A percentile compares a stretch with the other conserved stretches of the same genome.
These are phyloP conservation scores for Teratosphaeria zuluensis DNA, from an alignment of 2,329 filamentous ascomycete genomes.

Conservation along the genomic window DNA sequence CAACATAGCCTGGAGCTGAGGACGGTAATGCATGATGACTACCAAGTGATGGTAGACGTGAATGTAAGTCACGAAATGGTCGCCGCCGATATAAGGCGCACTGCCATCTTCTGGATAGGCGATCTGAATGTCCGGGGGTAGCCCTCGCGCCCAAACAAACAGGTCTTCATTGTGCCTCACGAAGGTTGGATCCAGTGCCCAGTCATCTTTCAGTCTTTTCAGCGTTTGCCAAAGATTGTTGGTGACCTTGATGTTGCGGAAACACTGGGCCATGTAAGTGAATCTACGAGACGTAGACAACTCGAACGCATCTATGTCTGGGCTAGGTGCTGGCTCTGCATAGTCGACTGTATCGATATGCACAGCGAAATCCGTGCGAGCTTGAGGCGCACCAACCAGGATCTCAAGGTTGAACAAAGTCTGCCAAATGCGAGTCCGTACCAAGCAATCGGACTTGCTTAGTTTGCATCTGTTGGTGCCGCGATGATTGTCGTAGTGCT, in stretches of 20 bases:
- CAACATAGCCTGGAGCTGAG: conserved; percentile 65
- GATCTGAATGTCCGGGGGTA: conserved; percentile 70
- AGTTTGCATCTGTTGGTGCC: conserved; percentile 60
- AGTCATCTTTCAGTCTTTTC: conserved; percentile 68
- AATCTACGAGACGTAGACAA: conserved; percentile 74
- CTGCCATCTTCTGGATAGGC: conserved; percentile 69
- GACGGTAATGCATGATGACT: conserved; percentile 77
- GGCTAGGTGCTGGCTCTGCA: conserved; percentile 51
- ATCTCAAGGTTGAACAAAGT: conserved; percentile 75
- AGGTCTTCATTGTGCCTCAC: conserved; percentile 70
- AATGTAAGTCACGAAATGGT: conserved; percentile 80
- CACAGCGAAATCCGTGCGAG: conserved; percentile 64
- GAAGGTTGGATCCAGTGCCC: conserved; percentile 78
- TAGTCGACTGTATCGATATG: conserved; percentile 68
- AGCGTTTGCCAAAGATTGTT: conserved; percentile 64
- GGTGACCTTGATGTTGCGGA: conserved; percentile 68
- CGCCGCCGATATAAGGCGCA: conserved; percentile 66
- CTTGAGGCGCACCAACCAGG: conserved; percentile 91
- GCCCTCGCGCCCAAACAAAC: conserved; percentile 61
- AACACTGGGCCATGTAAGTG: conserved; percentile 66
- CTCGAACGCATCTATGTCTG: conserved; percentile 64
- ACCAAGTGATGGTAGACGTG: conserved; percentile 82
- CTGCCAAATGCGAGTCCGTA: conserved; percentile 85
- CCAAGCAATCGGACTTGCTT: conserved; percentile 62
- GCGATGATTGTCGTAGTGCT: conserved; percentile 72